Evolutionary conservation across 306 rosid genomes (phyloP).

Genomic region (Casuarina cunninghamiana): DNA sequence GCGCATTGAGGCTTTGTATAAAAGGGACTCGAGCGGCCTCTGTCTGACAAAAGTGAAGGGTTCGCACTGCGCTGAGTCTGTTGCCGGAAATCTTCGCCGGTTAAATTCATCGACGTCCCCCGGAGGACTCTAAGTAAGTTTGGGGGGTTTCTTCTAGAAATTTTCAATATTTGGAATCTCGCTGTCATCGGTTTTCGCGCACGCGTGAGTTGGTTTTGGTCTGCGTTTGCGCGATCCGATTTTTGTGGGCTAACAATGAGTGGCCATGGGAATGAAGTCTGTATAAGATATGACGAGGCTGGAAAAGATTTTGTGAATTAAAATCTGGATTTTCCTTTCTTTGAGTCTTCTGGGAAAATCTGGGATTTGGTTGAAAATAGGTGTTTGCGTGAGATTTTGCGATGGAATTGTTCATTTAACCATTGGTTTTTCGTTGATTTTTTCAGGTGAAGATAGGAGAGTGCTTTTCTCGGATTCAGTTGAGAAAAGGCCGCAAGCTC

Average conservation of each 20-base stretch:
- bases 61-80: slow-evolving; percentile 8
- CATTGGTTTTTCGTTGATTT: neutral
- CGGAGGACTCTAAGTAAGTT: slow-evolving; percentile 27
- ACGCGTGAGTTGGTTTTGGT: slow-evolving; percentile 21
- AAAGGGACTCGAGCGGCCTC: neutral
- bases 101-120: neutral
- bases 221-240: slow-evolving; percentile 33
- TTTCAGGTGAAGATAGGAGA: slow-evolving; percentile 43
- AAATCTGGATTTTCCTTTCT: neutral
- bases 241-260: slow-evolving; percentile 29
- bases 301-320: neutral
- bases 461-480: slow-evolving; percentile 21
- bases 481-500: neutral
- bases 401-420: neutral
- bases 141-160: neutral
- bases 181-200: slow-evolving; percentile 7
- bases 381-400: neutral
- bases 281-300: neutral
- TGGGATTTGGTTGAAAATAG: neutral
- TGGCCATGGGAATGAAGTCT: neutral
- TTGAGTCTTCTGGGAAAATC: slow-evolving; percentile 19
- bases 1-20: slow-evolving; percentile 6
- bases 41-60: slow-evolving; percentile 8
- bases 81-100: slow-evolving; percentile 15
- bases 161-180: slow-evolving; percentile 27